Base-by-base conservation (phyloP, 2,329 filamentous ascomycete species). In the Hymenotorrendiella dingleyae region DNA sequence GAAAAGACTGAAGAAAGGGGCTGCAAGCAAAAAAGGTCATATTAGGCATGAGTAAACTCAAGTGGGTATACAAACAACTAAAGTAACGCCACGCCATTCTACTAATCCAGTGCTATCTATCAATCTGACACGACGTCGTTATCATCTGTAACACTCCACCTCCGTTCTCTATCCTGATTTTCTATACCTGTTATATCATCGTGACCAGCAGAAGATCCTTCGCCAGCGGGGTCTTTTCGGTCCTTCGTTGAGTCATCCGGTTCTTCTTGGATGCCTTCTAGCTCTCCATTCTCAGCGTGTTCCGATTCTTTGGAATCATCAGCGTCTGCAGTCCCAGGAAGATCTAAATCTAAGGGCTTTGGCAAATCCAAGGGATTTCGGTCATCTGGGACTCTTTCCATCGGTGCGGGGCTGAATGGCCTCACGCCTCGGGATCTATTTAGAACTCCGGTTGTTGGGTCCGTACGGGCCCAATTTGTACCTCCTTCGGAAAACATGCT, bases 401-500 rank as follows among this genome's bases (percentile, higher is more conserved):
- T 42, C 3, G 64, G 77, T 54, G 76, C 74, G 2, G 79, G 79
- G 12, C 75, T 79, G 53, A 82, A 82, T 0, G 78, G 78, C 23
- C 78, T 60, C 14, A 73, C 70, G 12, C 71, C 73, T 12, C 77
- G 64, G 11, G 73, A 67, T 37, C 70, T 67, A 59, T 74, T 76
- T 50, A 74, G 67, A 35, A 58, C 51, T 1, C 55, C 51, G 4
- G 48, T 46, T n/a, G 40, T 47, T 23, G 45, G 26, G 19, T 36
- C 33, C 1, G 21, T 36, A 2, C 36, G 5, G 5, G 36, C 17
- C n/a, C 24, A 21, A 30, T 44, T 47, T 16, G 38, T 52, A 12
- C 52, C 53, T 10, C 52, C 43, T 38, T 77, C 73, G 9, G 73
- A 74, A 52, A 76, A 73, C 35, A 77, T 68, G 57, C 73, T 75